Evolutionary conservation across 768 basidiomycete genomes (phyloP).

Genomic region (Imleria badia): DNA sequence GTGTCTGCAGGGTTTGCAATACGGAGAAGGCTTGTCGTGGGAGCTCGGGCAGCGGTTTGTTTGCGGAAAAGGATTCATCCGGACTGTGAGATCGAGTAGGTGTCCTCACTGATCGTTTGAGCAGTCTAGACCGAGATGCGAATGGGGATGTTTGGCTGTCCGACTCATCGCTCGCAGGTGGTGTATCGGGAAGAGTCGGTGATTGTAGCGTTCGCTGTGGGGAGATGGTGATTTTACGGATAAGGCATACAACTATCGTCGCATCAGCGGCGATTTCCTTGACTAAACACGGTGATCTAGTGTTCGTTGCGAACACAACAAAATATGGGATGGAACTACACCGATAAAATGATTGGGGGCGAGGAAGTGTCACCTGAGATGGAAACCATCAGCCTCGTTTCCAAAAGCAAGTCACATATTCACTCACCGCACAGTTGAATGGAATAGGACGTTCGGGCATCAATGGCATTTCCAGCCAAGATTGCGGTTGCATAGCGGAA

Average conservation of each 20-base stretch:
- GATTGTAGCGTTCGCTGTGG: conserved; percentile 38
- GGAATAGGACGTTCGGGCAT: conserved; percentile 61
- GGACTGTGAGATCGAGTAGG: conserved; percentile 15
- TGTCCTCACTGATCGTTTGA: conserved; percentile 32
- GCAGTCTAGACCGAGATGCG: conserved; percentile 19
- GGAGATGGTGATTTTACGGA: conserved; percentile 58
- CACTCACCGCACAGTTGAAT: conserved; percentile 64
- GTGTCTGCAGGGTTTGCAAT: conserved; percentile 32
- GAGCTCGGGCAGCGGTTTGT: conserved; percentile 29
- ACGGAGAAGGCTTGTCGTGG: conserved; percentile 20
- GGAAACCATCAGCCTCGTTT: neutral
- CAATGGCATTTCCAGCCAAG: conserved; percentile 71
- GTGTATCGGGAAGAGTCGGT: conserved; percentile 50
- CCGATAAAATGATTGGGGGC: conserved; percentile 59
- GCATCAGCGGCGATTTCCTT: conserved; percentile 71
- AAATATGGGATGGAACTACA: conserved; percentile 65
- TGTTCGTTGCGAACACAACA: conserved; percentile 68
- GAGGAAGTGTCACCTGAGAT: conserved; percentile 58
- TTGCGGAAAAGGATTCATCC: conserved; percentile 1
- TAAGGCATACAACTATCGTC: conserved; percentile 64
- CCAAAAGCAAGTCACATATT: neutral
- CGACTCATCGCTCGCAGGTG: conserved; percentile 48
- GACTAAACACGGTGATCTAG: conserved; percentile 51
- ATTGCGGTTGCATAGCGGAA: conserved; percentile 39
- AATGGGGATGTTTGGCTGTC: conserved; percentile 20